Percentiles rank a stretch among this genome's conserved stretches.
Conservation (phyloP, 108 stramenopile species). For the Chaetoceros tenuissimus region DNA sequence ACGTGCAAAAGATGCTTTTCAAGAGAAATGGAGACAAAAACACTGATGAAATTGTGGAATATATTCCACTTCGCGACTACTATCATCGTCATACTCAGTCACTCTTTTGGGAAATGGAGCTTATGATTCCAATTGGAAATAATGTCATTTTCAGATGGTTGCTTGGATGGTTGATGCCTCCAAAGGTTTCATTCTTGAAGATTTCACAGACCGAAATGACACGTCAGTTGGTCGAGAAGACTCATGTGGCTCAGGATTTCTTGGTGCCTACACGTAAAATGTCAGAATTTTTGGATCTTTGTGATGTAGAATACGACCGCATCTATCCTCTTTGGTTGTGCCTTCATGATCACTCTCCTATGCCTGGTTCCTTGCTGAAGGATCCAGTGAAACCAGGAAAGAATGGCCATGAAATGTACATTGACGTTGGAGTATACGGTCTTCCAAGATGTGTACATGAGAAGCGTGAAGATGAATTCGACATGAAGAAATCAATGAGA, state of each 20-base stretch:
- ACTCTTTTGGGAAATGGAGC: slow-evolving; percentile 60
- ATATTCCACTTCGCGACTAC: slow-evolving; percentile 44
- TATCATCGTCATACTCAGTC: slow-evolving; percentile 45
- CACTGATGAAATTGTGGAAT: slow-evolving; percentile 19
- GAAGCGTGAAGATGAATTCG: slow-evolving; percentile 28
- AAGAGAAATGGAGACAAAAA: slow-evolving; percentile 1
- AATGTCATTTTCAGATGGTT: slow-evolving; percentile 40
- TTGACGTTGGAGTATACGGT: slow-evolving; percentile 54
- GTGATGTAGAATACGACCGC: slow-evolving; percentile 25
- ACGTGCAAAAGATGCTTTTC: slow-evolving; percentile 34
- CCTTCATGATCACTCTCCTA: slow-evolving; percentile 17
- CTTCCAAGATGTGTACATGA: slow-evolving; percentile 24
- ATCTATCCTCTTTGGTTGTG: slow-evolving; percentile 54
- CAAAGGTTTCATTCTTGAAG: slow-evolving; percentile 40
- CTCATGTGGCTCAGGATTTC: slow-evolving; percentile 46
- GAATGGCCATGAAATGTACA: slow-evolving; percentile 30
- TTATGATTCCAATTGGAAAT: slow-evolving; percentile 55
- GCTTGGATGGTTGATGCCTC: slow-evolving; percentile 47
- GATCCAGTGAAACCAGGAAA: slow-evolving; percentile 8
- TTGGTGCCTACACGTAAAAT: slow-evolving; percentile 38
- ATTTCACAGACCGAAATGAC: slow-evolving; percentile 26
- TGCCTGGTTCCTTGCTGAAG: slow-evolving; percentile 21
- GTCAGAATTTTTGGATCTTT: slow-evolving; percentile 29
- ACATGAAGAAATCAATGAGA: slow-evolving; percentile 21
- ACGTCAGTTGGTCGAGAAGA: slow-evolving; percentile 16